Evolutionary conservation across 2,329 filamentous ascomycete species (phyloP).

Genomic region (Ophiosphaerella korrae): DNA sequence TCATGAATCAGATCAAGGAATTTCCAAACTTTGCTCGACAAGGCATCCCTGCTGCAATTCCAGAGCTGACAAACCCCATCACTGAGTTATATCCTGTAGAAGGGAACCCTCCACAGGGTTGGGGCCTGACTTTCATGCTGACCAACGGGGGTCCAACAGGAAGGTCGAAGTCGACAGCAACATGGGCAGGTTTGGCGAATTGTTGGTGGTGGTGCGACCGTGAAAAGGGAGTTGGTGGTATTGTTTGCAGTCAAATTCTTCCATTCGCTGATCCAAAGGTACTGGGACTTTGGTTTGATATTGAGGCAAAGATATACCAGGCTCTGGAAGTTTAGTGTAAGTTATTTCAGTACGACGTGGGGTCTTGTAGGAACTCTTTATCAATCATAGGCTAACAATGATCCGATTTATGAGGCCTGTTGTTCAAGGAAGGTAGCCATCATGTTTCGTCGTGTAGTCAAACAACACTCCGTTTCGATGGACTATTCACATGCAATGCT

Average conservation of each 20-base stretch:
- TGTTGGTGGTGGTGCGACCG: slow-evolving; percentile 66
- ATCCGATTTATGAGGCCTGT: no score
- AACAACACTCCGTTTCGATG: no score
- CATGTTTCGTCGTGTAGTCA: no score
- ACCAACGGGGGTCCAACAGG: slow-evolving; percentile 38
- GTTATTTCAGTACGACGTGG: no score
- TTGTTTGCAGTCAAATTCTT: slow-evolving; percentile 36
- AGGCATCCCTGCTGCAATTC: slow-evolving; percentile 54
- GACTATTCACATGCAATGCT: background rate
- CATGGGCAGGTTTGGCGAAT: slow-evolving; percentile 66
- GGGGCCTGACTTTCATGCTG: slow-evolving; percentile 66
- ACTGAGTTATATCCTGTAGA: slow-evolving; percentile 56
- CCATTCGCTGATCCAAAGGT: slow-evolving; percentile 38
- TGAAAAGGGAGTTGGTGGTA: slow-evolving; percentile 60
- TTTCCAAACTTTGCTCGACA: slow-evolving; percentile 58
- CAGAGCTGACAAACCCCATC: slow-evolving; percentile 56
- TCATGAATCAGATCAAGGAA: slow-evolving; percentile 63
- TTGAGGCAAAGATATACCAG: slow-evolving; percentile 29
- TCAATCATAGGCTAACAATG: no score
- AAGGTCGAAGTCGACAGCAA: slow-evolving; percentile 49
- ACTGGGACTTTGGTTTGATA: slow-evolving; percentile 25
- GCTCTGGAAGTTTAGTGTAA: slow-evolving; percentile 4
- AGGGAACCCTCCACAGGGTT: slow-evolving; percentile 62
- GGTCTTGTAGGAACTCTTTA: no score
- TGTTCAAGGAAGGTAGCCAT: no score